A percentile compares a stretch with the other conserved stretches of the same genome.
phyloP scores from a whole-genome alignment of 2,329 filamentous ascomycete genomes.

The Penicillium oxalicum region DNA sequence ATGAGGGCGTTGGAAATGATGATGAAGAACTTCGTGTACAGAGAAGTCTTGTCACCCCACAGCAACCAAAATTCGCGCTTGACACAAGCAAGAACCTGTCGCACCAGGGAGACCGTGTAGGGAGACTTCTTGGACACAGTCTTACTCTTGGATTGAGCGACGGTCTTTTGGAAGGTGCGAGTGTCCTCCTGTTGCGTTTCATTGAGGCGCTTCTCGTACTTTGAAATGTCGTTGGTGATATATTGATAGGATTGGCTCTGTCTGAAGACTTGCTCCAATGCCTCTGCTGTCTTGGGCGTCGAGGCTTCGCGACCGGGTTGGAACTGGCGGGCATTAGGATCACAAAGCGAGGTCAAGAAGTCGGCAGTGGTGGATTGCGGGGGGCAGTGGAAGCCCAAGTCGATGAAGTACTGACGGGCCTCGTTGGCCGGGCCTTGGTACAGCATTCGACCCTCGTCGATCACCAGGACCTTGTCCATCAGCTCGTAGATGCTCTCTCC shows the following conservation, averaged over 20 bases:
- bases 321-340: conserved; percentile 65
- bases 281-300: conserved; percentile 63
- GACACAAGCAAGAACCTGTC: conserved; percentile 58
- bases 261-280: conserved; percentile 63
- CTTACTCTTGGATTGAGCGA: conserved; percentile 59
- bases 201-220: conserved; percentile 54
- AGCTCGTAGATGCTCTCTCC: conserved; percentile 64
- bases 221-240: conserved; percentile 55
- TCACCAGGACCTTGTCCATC: conserved; percentile 76
- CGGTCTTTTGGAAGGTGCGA: conserved; percentile 59
- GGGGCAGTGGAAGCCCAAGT: conserved; percentile 57
- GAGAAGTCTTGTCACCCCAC: conserved; percentile 65
- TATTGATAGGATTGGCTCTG: conserved; percentile 56
- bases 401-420: conserved; percentile 60
- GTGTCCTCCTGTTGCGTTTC: conserved; percentile 56
- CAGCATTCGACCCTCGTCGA: conserved; percentile 65
- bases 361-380: conserved; percentile 64
- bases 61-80: conserved; percentile 74
- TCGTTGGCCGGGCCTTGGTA: conserved; percentile 58
- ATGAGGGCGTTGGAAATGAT: conserved; percentile 69
- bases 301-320: conserved; percentile 59
- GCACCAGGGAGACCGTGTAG: conserved; percentile 69
- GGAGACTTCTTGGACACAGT: conserved; percentile 63
- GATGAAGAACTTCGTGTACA: conserved; percentile 75
- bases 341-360: conserved; percentile 70